Evolutionary conservation across 257 asterid genomes (phyloP), one percentile per base, ranked within the genome.

Genomic region (Anisodus tanguticus): DNA sequence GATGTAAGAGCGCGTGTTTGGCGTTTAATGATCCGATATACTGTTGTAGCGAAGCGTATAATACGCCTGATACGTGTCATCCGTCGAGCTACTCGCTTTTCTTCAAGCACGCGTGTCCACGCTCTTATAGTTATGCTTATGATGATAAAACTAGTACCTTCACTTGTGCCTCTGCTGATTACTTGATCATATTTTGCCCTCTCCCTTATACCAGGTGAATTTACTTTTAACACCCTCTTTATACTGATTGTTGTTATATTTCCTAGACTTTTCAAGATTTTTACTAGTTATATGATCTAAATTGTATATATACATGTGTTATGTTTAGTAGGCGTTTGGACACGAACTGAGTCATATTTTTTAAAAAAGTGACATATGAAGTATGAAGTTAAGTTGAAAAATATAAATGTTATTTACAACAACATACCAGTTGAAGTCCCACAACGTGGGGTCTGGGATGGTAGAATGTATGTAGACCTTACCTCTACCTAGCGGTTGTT

Each of bases 1-100:
- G 97, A 83, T 94, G 99, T 86, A 92, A 83, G 95, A 94, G 99
- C 92, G 98, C 99, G 83, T 96, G 99, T 82, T 98, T 93, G 91
- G 99, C 99, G 81, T 94, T 94, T 69, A 96, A 97, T 57, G 94
- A 93, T 59, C 99, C 99, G 51, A 69, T 68, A 79, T 95, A 86
- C 60, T 95, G 99, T 82, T 95, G 99, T 84, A 95, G 99, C 87
- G 98, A 90, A 83, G 93, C 86, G n/a, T 89, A 89, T 83, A 93
- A 85, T 59, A 92, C 98, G 84, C 99, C 99, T 45, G 98, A 92
- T 82, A 94, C 98, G 85, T 96, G 99, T 84, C 89, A 58, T 35
- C 99, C 99, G 26, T 94, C 98, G 4, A 88, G 82, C 83, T 96
- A 92, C 88, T 94, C 99, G 68, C 84, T 86, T 88, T 94, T 88